These are phyloP conservation scores for Amanita muscaria DNA, from an alignment of 768 basidiomycete genomes.

Conservation along the genomic window DNA sequence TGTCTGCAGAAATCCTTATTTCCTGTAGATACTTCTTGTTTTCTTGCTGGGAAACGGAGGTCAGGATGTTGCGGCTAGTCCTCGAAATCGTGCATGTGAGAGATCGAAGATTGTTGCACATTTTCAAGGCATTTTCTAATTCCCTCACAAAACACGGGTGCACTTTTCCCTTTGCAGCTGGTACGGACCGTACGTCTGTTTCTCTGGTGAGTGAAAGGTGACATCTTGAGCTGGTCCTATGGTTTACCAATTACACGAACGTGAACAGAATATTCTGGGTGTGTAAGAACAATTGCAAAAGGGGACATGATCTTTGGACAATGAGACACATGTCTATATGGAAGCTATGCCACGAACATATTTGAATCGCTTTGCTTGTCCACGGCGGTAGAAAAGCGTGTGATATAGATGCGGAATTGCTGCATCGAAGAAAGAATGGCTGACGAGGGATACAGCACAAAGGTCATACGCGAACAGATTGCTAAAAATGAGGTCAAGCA, in stretches of 20 bases:
- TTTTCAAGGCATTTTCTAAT: constrained; percentile 36
- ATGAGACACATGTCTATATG: constrained; percentile 5
- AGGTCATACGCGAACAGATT: constrained; percentile 49
- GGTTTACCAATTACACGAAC: constrained; percentile 48
- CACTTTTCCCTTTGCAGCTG: constrained; percentile 26
- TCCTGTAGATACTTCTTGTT: constrained; percentile 35
- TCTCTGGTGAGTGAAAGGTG: neutral
- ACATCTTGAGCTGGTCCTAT: neutral
- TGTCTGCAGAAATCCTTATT: constrained; percentile 38
- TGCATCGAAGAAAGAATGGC: constrained; percentile 53
- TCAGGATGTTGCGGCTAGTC: constrained; percentile 30
- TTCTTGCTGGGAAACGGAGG: constrained; percentile 37
- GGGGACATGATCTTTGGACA: constrained; percentile 42
- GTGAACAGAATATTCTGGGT: constrained; percentile 45
- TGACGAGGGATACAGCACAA: constrained; percentile 53
- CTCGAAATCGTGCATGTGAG: constrained; percentile 52
- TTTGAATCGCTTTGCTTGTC: neutral
- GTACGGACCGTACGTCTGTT: constrained; percentile 44
- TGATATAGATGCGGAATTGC: constrained; percentile 57
- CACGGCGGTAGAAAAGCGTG: constrained; percentile 39
- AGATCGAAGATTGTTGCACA: constrained; percentile 43
- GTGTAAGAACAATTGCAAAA: constrained; percentile 47
- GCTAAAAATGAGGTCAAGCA: constrained; percentile 59
- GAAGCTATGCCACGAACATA: neutral
- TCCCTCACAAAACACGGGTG: constrained; percentile 45